These are phyloP conservation scores for Aspergillus affinis DNA, from an alignment of 495 filamentous ascomycete genomes.

Conservation along the genomic window DNA sequence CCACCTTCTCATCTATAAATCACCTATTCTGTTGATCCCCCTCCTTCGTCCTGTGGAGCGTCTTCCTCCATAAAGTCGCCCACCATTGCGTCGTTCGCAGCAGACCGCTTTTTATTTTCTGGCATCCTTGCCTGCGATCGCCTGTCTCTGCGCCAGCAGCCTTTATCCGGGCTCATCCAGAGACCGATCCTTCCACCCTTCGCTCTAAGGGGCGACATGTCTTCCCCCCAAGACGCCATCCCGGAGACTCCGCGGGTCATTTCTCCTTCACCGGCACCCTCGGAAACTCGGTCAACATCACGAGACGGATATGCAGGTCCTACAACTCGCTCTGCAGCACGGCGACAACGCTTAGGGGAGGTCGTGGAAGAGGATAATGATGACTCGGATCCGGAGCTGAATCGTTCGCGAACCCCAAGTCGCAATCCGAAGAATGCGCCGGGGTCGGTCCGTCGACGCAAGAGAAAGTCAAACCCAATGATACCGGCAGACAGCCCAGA, in stretches of 20 bases:
- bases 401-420: slow-evolving; percentile 41
- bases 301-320: slow-evolving; percentile 60
- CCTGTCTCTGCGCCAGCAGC: slow-evolving; percentile 32
- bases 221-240: slow-evolving; percentile 43
- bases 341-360: slow-evolving; percentile 45
- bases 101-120: slow-evolving; percentile 11
- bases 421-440: slow-evolving; percentile 22
- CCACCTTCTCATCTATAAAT: not conserved
- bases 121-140: slow-evolving; percentile 29
- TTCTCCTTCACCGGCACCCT: slow-evolving; percentile 66
- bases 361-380: slow-evolving; percentile 43
- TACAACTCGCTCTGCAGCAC: slow-evolving; percentile 62
- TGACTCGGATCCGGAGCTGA: slow-evolving; percentile 36
- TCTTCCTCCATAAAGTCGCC: slow-evolving; percentile 15
- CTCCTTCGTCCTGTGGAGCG: slow-evolving; percentile 6
- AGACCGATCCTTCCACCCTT: slow-evolving; percentile 49
- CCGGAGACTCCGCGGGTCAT: slow-evolving; percentile 70
- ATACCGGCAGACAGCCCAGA: slow-evolving; percentile 38
- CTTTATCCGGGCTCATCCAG: slow-evolving; percentile 51
- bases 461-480: slow-evolving; percentile 45
- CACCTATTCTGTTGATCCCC: not conserved
- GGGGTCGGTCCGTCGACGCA: slow-evolving; percentile 38
- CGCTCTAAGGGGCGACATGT: slow-evolving; percentile 42
- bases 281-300: slow-evolving; percentile 47
- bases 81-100: slow-evolving; percentile 28